These are phyloP conservation scores for Nannochloropsis salina DNA, from an alignment of 108 stramenopile genomes.

Conservation along the genomic window DNA sequence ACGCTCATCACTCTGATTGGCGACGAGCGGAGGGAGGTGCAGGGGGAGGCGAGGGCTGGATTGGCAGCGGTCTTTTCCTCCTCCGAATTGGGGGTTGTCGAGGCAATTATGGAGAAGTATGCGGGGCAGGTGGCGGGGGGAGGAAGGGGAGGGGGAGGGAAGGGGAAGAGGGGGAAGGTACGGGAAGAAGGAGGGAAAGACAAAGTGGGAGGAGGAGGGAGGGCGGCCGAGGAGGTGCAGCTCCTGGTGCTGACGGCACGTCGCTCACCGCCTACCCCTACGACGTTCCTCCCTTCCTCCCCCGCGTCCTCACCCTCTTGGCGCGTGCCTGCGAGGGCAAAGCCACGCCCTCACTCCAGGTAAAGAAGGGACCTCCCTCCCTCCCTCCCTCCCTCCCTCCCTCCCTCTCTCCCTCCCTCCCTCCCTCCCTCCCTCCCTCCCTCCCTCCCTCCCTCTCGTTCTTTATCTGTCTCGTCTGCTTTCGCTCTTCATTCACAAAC, in stretches of 20 bases:
- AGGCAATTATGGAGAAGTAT: neutral
- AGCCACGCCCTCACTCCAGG: neutral
- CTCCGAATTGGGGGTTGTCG: neutral
- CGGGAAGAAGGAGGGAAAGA: neutral
- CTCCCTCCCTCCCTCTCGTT: neutral
- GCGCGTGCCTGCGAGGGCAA: neutral
- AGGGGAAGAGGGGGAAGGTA: slow-evolving; percentile 29
- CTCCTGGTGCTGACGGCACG: slow-evolving; percentile 38
- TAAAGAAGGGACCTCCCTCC: neutral
- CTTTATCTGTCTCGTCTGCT: too few relatives aligned
- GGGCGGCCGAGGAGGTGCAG: slow-evolving; percentile 25
- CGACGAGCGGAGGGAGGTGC: slow-evolving; percentile 34
- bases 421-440: neutral
- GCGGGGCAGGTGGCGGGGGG: slow-evolving; percentile 20
- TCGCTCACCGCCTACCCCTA: slow-evolving; percentile 36
- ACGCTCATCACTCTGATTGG: slow-evolving; percentile 26
- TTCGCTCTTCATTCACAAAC: too few relatives aligned
- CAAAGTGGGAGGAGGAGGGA: neutral
- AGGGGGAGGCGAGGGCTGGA: slow-evolving; percentile 10
- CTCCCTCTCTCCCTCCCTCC: neutral
- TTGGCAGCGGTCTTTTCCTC: slow-evolving; percentile 34
- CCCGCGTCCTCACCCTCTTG: neutral
- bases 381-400: neutral
- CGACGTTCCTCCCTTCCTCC: slow-evolving; percentile 37
- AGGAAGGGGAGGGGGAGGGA: slow-evolving; percentile 22